A percentile compares a stretch with the other conserved stretches of the same genome.
These are phyloP conservation scores for Leccinum arenicola DNA, from an alignment of 768 basidiomycete species.

Conservation along the genomic window DNA sequence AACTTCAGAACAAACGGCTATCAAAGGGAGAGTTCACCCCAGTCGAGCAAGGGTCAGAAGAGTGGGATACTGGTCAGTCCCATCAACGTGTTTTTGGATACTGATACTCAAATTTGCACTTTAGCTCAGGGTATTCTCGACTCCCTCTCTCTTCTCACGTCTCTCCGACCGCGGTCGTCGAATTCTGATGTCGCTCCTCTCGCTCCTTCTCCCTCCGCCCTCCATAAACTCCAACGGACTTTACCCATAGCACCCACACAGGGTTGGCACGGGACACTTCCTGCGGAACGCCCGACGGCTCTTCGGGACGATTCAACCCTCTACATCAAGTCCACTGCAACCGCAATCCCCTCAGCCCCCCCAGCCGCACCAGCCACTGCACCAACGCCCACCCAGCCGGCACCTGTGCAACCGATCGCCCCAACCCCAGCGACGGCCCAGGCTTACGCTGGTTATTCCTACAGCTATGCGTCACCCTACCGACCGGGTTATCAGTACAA, in stretches of 20 bases:
- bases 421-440: slow-evolving; percentile 28
- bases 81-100: slow-evolving; percentile 1
- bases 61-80: slow-evolving; percentile 75
- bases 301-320: slow-evolving; percentile 76
- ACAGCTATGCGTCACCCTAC: slow-evolving; percentile 35
- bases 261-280: slow-evolving; percentile 77
- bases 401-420: slow-evolving; percentile 23
- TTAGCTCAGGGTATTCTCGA: slow-evolving; percentile 71
- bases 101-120: slow-evolving; percentile 14
- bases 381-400: slow-evolving; percentile 30
- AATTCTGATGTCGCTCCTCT: slow-evolving; percentile 45
- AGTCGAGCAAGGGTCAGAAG: slow-evolving; percentile 70
- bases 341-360: slow-evolving; percentile 32
- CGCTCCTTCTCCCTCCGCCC: slow-evolving; percentile 57
- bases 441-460: slow-evolving; percentile 33
- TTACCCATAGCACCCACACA: slow-evolving; percentile 55
- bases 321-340: slow-evolving; percentile 51
- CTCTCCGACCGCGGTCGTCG: slow-evolving; percentile 64
- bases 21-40: slow-evolving; percentile 42
- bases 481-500: slow-evolving; percentile 37
- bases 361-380: slow-evolving; percentile 34
- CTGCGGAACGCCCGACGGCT: slow-evolving; percentile 52
- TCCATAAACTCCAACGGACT: slow-evolving; percentile 72
- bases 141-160: slow-evolving; percentile 64
- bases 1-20: slow-evolving; percentile 60